A percentile compares a stretch with the other conserved stretches of the same genome.
Conservation (phyloP, 805 yeast species). For the Saccharomycopsis selenospora region DNA sequence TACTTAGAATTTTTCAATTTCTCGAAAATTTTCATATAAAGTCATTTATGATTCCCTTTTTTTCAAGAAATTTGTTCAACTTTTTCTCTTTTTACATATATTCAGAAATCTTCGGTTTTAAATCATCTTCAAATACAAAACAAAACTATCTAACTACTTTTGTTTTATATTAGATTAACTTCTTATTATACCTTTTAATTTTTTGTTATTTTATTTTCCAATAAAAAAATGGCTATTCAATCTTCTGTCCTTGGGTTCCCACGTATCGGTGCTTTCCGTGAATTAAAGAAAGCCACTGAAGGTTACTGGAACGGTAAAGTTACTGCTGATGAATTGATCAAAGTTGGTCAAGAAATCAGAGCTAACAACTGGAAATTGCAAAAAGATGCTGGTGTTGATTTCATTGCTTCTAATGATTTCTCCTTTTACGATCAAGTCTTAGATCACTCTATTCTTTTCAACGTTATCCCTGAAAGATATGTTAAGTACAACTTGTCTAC, state of each 20-base stretch:
- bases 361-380: slow-evolving; percentile 97
- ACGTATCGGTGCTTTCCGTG: slow-evolving; percentile 99
- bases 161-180: too few relatives aligned
- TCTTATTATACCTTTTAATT: too few relatives aligned
- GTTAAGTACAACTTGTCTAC: slow-evolving; percentile 82
- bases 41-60: too few relatives aligned
- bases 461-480: slow-evolving; percentile 96
- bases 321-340: slow-evolving; percentile 75
- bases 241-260: slow-evolving; percentile 99
- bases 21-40: too few relatives aligned
- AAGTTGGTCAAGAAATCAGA: slow-evolving; percentile 93
- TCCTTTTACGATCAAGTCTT: slow-evolving; percentile 96
- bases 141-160: too few relatives aligned
- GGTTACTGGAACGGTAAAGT: slow-evolving; percentile 98
- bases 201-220: too few relatives aligned
- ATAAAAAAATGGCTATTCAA: slow-evolving; percentile 56
- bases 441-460: slow-evolving; percentile 87
- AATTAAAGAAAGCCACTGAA: slow-evolving; percentile 97
- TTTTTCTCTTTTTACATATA: too few relatives aligned
- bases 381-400: slow-evolving; percentile 93
- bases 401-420: slow-evolving; percentile 96
- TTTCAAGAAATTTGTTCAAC: too few relatives aligned
- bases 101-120: too few relatives aligned
- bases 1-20: too few relatives aligned
- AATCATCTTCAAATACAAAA: too few relatives aligned